These are phyloP conservation scores for Leccinum imitatum DNA, from an alignment of 768 basidiomycete genomes.

Conservation along the genomic window DNA sequence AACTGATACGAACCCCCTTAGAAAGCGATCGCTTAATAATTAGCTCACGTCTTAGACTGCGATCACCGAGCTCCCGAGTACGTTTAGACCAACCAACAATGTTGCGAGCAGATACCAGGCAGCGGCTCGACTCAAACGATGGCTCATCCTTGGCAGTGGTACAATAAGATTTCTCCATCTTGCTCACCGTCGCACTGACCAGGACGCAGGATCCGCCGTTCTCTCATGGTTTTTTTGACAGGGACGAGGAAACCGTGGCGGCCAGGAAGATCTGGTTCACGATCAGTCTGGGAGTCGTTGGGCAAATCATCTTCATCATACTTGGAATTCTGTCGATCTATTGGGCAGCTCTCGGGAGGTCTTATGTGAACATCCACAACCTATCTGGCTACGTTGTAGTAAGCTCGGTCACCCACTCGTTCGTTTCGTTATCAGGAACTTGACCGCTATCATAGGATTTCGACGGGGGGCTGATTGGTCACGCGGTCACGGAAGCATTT, in stretches of 20 bases:
- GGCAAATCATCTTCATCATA: constrained; percentile 43
- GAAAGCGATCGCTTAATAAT: constrained; percentile 21
- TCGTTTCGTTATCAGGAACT: neutral
- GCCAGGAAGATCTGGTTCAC: constrained; percentile 43
- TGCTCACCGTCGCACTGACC: constrained; percentile 8
- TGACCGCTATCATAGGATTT: constrained; percentile 46
- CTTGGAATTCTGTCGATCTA: constrained; percentile 55
- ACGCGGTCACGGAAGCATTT: constrained; percentile 41
- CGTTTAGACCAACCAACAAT: neutral
- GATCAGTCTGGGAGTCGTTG: constrained; percentile 36
- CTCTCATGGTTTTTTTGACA: constrained; percentile 31
- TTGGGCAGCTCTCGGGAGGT: constrained; percentile 58
- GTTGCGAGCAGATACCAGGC: constrained; percentile 1
- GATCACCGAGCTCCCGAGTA: neutral
- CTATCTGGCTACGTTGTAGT: constrained; percentile 61
- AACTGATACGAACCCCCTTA: neutral
- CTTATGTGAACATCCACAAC: constrained; percentile 36
- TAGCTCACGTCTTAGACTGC: neutral
- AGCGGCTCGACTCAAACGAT: constrained; percentile 3
- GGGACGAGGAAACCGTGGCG: constrained; percentile 25
- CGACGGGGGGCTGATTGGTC: constrained; percentile 54
- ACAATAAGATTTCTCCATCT: neutral
- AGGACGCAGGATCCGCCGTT: constrained; percentile 26
- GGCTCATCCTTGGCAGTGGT: constrained; percentile 11
- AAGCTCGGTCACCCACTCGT: constrained; percentile 12